Evolutionary conservation across 805 yeast genomes (phyloP), one percentile per base, ranked within the genome.

Genomic region (Ogataea populi-albae): DNA sequence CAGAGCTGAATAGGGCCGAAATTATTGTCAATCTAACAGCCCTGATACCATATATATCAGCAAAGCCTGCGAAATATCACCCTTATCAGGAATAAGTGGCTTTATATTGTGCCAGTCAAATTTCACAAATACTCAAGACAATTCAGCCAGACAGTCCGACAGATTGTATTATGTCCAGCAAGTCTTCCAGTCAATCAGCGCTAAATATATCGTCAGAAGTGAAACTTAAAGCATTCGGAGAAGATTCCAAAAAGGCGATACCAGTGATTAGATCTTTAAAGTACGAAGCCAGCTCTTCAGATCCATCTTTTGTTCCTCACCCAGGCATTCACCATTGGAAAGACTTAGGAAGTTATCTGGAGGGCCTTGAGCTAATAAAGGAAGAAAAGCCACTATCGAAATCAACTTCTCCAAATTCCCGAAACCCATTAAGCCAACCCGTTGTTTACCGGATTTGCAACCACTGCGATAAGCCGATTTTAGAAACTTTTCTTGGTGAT

Each of bases 381-480:
- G 34, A 41, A 5, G 40, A 35, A n/a, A 30, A 43, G 4, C 43
- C 53, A 7, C 33, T 27, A 12, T 25, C 40, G 12, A 34, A 37
- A 3, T 19, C 32, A 15, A 32, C 23, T 11, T 23, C 33, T 6
- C 30, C 16, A 4, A 46, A 41, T 14, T 43, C 43, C 16, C 53
- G 40, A 16, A 58, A 57, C 31, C 75, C 75, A 3, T 52, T 73
- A 16, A 50, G 50, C 10, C 56, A 57, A 9, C 65, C 68, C 1
- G 30, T 70, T 4, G 61, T 62, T 20, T 73, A 73, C 43, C 54
- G 73, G 25, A 64, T 70, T 31, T 73, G 79, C 50, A 71, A 68
- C 34, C 54, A 55, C 32, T 73, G 79, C 47, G 62, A 62, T 28
- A 60, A 66, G 34, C 79, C 79, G 2, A 59, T 73, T 1, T 46